Conservation (phyloP, 495 filamentous ascomycete species). For the Lasiosphaeriaceae sp. region DNA sequence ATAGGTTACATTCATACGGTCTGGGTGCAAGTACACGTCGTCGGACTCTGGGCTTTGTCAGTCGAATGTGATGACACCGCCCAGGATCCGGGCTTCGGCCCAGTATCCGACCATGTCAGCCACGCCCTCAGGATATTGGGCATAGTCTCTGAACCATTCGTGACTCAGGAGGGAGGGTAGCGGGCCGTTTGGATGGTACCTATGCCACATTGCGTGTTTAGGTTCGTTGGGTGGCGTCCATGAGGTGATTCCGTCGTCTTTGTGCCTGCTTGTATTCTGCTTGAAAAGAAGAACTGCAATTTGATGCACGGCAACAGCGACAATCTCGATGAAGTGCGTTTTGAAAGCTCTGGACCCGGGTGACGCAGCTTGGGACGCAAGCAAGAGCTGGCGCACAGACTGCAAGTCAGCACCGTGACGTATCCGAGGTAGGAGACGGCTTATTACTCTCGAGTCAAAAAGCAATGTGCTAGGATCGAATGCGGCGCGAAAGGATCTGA, state of each 20-base stretch:
- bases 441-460: not conserved
- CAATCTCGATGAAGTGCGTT: not conserved
- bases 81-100: constrained; percentile 1
- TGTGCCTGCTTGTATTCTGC: not conserved
- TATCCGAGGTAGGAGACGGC: no score
- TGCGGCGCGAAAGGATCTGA: constrained; percentile 2
- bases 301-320: not conserved
- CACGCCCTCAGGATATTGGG: not conserved
- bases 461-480: constrained; percentile 5
- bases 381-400: not conserved
- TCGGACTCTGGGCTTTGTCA: not conserved
- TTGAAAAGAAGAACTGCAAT: not conserved
- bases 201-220: not conserved
- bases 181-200: not conserved
- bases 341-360: not conserved
- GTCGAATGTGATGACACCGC: constrained; percentile 1
- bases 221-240: not conserved
- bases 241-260: not conserved
- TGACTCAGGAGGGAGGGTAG: not conserved
- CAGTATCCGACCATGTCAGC: constrained; percentile 4
- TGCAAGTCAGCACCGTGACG: no score
- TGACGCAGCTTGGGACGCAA: not conserved
- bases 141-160: not conserved
- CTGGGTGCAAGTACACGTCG: constrained; percentile 18
- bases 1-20: constrained; percentile 4